phyloP scores from a whole-genome alignment of 192 early-diverging fungal species.

The Funneliformis mosseae region DNA sequence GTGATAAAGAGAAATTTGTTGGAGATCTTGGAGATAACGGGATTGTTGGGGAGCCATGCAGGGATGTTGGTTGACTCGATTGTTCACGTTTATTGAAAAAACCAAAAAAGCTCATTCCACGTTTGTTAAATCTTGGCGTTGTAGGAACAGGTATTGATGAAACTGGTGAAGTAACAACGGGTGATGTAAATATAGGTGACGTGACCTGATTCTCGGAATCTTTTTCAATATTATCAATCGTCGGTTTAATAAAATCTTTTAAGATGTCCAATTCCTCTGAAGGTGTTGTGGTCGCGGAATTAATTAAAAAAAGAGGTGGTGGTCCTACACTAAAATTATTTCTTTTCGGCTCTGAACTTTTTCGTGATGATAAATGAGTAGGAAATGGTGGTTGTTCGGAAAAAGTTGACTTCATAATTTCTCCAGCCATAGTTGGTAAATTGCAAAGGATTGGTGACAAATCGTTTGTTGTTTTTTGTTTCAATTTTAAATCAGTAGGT shows the following conservation, averaged over 20 bases:
- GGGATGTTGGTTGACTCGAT: neutral
- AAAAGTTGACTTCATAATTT: neutral
- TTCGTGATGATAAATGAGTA: constrained; percentile 7
- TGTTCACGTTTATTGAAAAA: constrained; percentile 9
- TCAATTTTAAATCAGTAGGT: neutral
- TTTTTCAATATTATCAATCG: neutral
- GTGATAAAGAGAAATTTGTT: neutral
- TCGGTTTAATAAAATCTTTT: neutral
- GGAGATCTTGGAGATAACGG: neutral
- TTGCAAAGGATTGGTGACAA: neutral
- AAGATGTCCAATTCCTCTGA: neutral
- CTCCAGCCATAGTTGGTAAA: no score
- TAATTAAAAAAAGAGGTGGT: neutral
- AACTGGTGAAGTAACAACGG: neutral
- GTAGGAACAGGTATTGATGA: neutral
- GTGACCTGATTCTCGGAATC: neutral
- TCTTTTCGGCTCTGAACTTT: neutral
- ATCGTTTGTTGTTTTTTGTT: neutral
- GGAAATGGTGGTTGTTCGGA: constrained; percentile 6
- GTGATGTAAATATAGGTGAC: neutral
- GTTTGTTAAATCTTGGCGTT: neutral
- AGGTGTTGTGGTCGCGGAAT: neutral
- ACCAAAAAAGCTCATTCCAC: constrained; percentile 4
- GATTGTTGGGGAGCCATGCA: neutral
- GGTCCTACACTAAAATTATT: neutral